Conservation (phyloP, 2,329 filamentous ascomycete species). For the Scedosporium boydii region DNA sequence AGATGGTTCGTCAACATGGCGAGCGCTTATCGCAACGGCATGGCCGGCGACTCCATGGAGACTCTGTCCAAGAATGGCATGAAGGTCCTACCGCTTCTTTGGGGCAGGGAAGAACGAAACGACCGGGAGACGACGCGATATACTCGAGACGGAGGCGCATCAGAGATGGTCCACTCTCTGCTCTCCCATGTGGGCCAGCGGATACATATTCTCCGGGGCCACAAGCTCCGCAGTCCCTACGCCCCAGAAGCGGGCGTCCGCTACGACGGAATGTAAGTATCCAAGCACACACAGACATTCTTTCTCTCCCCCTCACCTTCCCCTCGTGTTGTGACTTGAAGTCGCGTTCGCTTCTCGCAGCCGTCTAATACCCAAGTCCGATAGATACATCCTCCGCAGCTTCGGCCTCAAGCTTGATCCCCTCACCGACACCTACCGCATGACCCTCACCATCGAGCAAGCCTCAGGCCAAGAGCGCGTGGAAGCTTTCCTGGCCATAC, state of each 20-base stretch:
- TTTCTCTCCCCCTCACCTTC: background rate
- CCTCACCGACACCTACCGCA: conserved; percentile 28
- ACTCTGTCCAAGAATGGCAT: conserved; percentile 35
- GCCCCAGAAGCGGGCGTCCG: conserved; percentile 43
- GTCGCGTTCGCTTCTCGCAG: background rate
- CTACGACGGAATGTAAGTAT: conserved; percentile 47
- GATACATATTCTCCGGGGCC: conserved; percentile 43
- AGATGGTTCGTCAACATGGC: conserved; percentile 52
- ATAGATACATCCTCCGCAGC: conserved; percentile 38
- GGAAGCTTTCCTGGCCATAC: conserved; percentile 32
- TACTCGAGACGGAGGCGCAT: conserved; percentile 29
- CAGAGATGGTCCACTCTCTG: conserved; percentile 38
- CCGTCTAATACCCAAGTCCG: background rate
- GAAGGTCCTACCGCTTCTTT: conserved; percentile 36
- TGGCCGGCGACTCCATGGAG: conserved; percentile 34
- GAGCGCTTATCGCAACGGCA: conserved; percentile 46
- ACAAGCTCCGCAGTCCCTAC: conserved; percentile 37
- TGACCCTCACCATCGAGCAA: conserved; percentile 37
- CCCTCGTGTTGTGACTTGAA: background rate
- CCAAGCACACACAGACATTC: background rate
- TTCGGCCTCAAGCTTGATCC: conserved; percentile 34
- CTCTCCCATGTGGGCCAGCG: conserved; percentile 38
- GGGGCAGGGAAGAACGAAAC: conserved; percentile 37
- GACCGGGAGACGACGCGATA: conserved; percentile 28
- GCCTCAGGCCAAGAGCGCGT: conserved; percentile 30